Base-by-base conservation (phyloP, 2,329 filamentous ascomycete genomes). In the Microsporum canis region DNA sequence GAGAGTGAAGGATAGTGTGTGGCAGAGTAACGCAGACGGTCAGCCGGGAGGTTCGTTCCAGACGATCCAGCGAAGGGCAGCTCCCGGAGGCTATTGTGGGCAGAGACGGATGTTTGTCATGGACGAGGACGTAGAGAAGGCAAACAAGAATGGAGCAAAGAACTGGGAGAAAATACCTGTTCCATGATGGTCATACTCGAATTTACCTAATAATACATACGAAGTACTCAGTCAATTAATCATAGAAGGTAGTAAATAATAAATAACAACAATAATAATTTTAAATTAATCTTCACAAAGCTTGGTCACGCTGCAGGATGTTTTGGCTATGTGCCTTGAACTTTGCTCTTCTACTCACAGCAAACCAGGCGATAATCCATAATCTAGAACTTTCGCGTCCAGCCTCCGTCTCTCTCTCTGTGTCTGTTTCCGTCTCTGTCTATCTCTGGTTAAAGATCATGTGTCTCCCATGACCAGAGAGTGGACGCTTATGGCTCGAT, bases 31-130 rank as follows among this genome's bases (percentile, higher is more conserved):
- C 49, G 23, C 29, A 39, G 41, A 45, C 17, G 17, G 31, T 34
- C 51, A 60, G 4, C 56, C 38, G 10, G 62, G 62, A 6, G 51
- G 51, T 55, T 58, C 62, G 23, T 60, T 60, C 38, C 57, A 58
- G 33, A 60, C 45, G 60, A 31, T 63, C 57, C 51, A 60, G 36
- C 57, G 58, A 27, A 38, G 10, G 31, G 60, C 62, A 5, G 7
- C 27, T 1, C 60, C 57, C 2, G 62, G 60, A 34, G 62, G 62
- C 10, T 63, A 58, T 34, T 62, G 62, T 53, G 60, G 62, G 4
- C 62, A 63, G 45, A 61, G 60, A 58, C 38, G 60, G 14, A 61
- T 63, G 60, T 63, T 63, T 36, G 27, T 62, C 29, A 62, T 63
- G 62, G 58, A 53, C 23, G 31, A 47, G 33, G 60, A 63, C 41